Conservation (phyloP, 176 grass and related monocot genomes). For the Guadua angustifolia region DNA sequence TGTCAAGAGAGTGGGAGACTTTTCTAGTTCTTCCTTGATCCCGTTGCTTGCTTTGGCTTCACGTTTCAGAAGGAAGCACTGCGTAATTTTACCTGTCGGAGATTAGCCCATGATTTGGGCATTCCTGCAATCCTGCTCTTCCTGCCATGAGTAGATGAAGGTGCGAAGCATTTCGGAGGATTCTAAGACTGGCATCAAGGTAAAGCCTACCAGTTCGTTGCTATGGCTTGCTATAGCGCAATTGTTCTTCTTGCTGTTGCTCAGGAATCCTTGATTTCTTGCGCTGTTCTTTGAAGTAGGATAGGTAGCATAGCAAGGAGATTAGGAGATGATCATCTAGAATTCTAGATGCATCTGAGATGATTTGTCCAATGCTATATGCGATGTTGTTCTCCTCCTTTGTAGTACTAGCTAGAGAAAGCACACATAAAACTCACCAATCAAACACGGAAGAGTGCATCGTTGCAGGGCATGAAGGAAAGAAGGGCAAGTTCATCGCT, state of each 20-base stretch:
- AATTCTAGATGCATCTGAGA: neutral
- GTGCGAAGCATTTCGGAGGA: neutral
- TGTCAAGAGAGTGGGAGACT: neutral
- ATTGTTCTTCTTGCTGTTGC: neutral
- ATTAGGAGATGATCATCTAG: neutral
- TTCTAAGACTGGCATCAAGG: neutral
- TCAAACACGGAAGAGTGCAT: neutral
- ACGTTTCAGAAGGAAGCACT: neutral
- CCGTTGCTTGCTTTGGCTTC: constrained; percentile 18
- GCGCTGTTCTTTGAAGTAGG: neutral
- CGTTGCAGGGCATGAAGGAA: neutral
- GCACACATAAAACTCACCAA: neutral
- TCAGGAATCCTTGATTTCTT: neutral
- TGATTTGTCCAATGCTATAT: neutral
- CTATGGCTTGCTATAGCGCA: neutral
- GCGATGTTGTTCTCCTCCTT: neutral
- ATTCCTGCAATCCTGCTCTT: neutral
- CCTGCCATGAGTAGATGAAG: neutral
- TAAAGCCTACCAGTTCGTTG: neutral
- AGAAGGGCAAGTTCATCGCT: neutral
- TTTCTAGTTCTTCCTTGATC: constrained; percentile 1
- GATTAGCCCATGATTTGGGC: neutral
- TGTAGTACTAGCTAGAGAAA: neutral
- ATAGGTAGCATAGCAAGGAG: neutral
- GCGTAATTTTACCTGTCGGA: neutral